Percentiles rank a stretch among this genome's conserved stretches.
Evolutionary conservation across 225 moss, liverwort and hornwort genomes (phyloP).

Genomic region (Sphagnum contortum): DNA sequence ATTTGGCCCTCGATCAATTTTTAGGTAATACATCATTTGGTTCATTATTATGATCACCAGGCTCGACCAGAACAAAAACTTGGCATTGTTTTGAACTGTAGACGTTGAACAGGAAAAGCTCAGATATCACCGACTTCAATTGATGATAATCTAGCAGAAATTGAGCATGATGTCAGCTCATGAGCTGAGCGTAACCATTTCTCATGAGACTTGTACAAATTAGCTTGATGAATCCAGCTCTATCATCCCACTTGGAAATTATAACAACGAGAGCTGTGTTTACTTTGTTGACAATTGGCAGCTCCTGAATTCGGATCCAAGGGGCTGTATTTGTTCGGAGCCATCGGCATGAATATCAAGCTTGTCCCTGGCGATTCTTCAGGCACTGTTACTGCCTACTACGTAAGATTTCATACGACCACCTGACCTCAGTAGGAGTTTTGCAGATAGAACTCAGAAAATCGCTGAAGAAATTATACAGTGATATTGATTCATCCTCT

Average conservation of each 20-base stretch:
- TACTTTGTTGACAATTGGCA: constrained; percentile 9
- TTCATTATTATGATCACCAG: no score
- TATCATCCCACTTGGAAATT: background rate
- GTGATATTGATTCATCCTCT: no score
- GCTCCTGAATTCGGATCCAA: constrained; percentile 54
- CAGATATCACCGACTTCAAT: background rate
- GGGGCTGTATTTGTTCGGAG: constrained; percentile 27
- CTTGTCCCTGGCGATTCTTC: constrained; percentile 35
- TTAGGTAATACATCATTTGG: background rate
- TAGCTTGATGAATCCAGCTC: background rate
- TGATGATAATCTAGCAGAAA: background rate
- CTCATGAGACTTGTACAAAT: background rate
- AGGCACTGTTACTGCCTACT: constrained; percentile 52
- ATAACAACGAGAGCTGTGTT: background rate
- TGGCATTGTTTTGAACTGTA: no score
- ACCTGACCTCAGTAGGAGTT: no score
- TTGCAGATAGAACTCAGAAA: no score
- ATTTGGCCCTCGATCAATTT: constrained; percentile 28
- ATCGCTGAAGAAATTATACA: no score
- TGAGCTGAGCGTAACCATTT: background rate
- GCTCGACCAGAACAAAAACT: no score
- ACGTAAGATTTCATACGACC: constrained; percentile 17
- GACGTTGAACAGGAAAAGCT: no score
- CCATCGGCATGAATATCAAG: constrained; percentile 49
- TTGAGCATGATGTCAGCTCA: background rate